Evolutionary conservation across 108 stramenopile genomes (phyloP), one percentile per base, ranked within the genome.

Genomic region (Nitzschia sp.): DNA sequence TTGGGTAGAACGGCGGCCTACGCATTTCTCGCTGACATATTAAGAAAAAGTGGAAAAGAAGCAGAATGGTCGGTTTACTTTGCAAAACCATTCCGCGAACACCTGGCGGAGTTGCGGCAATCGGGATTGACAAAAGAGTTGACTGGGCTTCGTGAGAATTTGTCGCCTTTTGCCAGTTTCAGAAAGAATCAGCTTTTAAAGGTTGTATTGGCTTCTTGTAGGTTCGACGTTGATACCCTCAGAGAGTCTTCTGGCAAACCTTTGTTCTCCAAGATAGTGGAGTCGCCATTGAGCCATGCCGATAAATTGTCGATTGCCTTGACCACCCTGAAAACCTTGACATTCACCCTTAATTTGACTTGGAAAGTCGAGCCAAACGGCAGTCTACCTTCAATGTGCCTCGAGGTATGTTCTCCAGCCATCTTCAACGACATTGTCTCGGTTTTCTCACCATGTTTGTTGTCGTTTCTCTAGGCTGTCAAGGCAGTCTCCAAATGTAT

Each of bases 1-100:
- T 54, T 92, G 26, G 63, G 65, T 34, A 69, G 79, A 41, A 81
- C 77, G 15, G 69, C 74, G 14, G 74, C 85, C 9, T 80, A 83
- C 61, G 76, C 82, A 3, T 78, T 85, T 52, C 63, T 84, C 11
- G 84, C 86, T 14, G 86, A 89, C 67, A 57, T 89, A 39, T 58
- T 89, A 0, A 50, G 66, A 52, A 74, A 64, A 48, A 69, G 71
- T 11, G 52, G 56, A 8, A 85, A 79, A 40, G 75, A 81, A 50
- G 38, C 60, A 17, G 63, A 73, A 63, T 82, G 76, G 76, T 67
- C 72, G 19, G 39, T 51, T 41, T 54, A 67, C 29, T 63, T 82
- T 53, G 20, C 71, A 8, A 48, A 57, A 3, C 51, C 40, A 39
- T 77, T 81, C 58, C 65, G 69, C 11, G 15, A 48, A 39, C 73